Evolutionary conservation across 805 yeast genomes (phyloP), one percentile per base, ranked within the genome.

Genomic region (Wickerhamiella vanderwaltii): DNA sequence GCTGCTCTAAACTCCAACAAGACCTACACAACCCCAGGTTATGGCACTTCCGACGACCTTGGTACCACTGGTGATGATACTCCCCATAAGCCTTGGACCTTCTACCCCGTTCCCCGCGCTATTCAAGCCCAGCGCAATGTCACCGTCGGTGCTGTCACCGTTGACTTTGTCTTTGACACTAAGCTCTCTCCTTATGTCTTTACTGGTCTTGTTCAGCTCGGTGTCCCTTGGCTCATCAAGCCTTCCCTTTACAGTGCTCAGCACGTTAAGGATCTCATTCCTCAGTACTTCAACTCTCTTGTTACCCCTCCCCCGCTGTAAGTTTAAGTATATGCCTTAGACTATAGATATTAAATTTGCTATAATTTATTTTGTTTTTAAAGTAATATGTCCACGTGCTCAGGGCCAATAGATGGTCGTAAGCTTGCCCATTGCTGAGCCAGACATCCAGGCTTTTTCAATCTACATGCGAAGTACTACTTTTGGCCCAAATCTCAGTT

Each of bases 41-140:
- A 80, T 51, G 77, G 75, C 0, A 88, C 98, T 0, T 52, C 60
- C 35, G 98, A 91, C 56, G 97, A 88, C 53, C 68, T 70, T 51
- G 98, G 96, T 0, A 60, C 66, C 48, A 75, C 77, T 47, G 98
- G 98, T 17, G 98, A 91, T 56, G 97, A 65, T 64, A 69, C 85
- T 29, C 51, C 75, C 43, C 87, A 81, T 61, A 64, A 62, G 44
- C 70, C 82, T 1, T 70, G 79, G 35, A 63, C 64, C 0, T 63
- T 68, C 44, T 78, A 70, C 57, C 71, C 68, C 6, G 66, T 85
- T 3, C 95, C 97, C 7, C 87, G 85, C 52, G 93, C 83, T 9
- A 73, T 88, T 20, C 79, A 73, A 49, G 62, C 80, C 5, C 45
- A 48, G n/a, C 47, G 47, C 25, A 50, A 46, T 49, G 57, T 52